phyloP scores from a whole-genome alignment of 371 early-diverging fungal genomes.

The Lichtheimia hyalospora region DNA sequence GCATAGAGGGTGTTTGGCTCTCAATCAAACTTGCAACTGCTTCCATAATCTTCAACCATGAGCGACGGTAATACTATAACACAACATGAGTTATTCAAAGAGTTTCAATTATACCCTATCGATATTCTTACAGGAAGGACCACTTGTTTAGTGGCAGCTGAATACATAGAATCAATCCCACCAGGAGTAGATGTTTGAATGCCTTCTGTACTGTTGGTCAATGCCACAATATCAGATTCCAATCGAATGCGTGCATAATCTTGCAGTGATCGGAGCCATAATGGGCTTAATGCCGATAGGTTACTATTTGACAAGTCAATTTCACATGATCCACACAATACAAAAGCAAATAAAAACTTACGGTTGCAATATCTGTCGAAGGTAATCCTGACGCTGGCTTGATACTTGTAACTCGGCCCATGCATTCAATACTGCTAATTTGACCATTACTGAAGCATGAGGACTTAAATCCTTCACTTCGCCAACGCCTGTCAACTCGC shows the following conservation, averaged over 20 bases:
- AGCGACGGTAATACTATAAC: conserved; percentile 46
- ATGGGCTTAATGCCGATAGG: conserved; percentile 51
- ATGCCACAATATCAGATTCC: conserved; percentile 54
- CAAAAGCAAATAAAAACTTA: conserved; percentile 13
- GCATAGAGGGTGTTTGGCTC: conserved; percentile 39
- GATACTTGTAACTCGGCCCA: conserved; percentile 83
- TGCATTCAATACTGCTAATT: conserved; percentile 74
- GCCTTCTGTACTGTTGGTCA: conserved; percentile 42
- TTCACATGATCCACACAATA: neutral
- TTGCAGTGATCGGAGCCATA: conserved; percentile 59
- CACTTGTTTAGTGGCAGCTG: conserved; percentile 55
- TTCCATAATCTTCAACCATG: conserved; percentile 59
- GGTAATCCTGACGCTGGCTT: conserved; percentile 55
- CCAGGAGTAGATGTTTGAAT: conserved; percentile 43
- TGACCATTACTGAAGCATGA: conserved; percentile 80
- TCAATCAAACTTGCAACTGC: conserved; percentile 56
- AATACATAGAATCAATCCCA: conserved; percentile 52
- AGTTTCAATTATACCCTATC: conserved; percentile 12
- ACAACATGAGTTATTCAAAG: conserved; percentile 18
- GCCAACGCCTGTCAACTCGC: conserved; percentile 54
- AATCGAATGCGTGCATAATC: conserved; percentile 61
- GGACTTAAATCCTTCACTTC: conserved; percentile 61
- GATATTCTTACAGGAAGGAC: conserved; percentile 55
- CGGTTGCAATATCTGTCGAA: conserved; percentile 67
- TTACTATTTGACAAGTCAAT: conserved; percentile 26